phyloP scores from a whole-genome alignment of 208 protist genomes.

The Leishmania arabica region DNA sequence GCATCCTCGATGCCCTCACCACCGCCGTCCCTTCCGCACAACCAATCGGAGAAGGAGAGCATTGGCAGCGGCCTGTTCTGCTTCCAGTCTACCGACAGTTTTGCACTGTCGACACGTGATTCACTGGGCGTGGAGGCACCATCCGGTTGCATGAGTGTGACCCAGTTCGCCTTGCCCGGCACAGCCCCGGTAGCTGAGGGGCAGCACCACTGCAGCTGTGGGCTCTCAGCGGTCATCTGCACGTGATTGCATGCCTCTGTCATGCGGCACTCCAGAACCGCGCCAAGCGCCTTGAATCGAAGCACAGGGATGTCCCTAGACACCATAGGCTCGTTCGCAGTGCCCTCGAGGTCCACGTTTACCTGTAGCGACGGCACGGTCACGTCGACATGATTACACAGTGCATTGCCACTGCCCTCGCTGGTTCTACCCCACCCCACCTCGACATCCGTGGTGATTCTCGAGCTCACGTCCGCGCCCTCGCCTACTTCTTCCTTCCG shows the following conservation, averaged over 20 bases:
- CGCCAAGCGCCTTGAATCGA: constrained; percentile 10
- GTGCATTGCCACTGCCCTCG: background rate
- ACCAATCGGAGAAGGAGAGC: constrained; percentile 31
- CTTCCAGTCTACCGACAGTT: constrained; percentile 23
- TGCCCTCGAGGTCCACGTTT: background rate
- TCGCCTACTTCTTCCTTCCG: background rate
- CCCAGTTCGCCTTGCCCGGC: background rate
- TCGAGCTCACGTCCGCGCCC: background rate
- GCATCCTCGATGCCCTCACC: background rate
- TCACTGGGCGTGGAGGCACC: background rate
- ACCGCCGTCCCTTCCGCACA: background rate
- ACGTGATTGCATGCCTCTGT: constrained; percentile 21
- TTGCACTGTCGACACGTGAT: background rate
- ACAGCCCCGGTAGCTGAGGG: background rate
- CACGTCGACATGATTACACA: background rate
- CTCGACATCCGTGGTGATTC: background rate
- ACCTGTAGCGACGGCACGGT: constrained; percentile 4
- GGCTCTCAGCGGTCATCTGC: background rate
- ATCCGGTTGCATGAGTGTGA: constrained; percentile 13
- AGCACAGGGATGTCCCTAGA: background rate
- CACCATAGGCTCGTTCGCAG: background rate
- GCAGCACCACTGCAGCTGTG: constrained; percentile 21
- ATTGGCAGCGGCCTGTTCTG: constrained; percentile 19
- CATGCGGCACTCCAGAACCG: constrained; percentile 14
- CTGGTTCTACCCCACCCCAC: background rate